Evolutionary conservation across 2,329 filamentous ascomycete genomes (phyloP).

Genomic region (Colletotrichum lini): DNA sequence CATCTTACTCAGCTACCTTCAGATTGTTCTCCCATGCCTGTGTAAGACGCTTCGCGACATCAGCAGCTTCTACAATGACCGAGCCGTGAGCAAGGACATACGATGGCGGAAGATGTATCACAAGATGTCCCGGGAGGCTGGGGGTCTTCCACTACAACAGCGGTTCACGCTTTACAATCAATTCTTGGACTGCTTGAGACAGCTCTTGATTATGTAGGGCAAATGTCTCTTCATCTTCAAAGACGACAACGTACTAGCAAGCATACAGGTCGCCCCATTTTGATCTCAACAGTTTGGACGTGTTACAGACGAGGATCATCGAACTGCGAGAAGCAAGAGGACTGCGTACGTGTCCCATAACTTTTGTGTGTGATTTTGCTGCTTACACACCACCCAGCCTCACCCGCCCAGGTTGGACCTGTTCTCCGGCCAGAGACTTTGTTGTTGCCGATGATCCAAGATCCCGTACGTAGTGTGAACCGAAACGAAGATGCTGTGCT

Average conservation of each 20-base stretch:
- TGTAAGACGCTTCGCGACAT: constrained; percentile 68
- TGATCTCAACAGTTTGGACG: constrained; percentile 69
- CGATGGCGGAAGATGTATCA: constrained; percentile 74
- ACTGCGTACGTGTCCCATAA: constrained; percentile 59
- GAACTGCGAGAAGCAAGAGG: constrained; percentile 66
- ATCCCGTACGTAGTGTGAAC: constrained; percentile 41
- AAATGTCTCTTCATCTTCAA: not conserved
- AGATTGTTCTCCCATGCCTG: constrained; percentile 70
- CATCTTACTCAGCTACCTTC: constrained; percentile 68
- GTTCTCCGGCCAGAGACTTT: constrained; percentile 52
- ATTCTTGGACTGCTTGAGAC: constrained; percentile 64
- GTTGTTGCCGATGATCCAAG: constrained; percentile 44
- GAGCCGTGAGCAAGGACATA: constrained; percentile 59
- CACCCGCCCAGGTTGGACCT: constrained; percentile 54
- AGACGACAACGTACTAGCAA: not conserved
- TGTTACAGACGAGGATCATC: constrained; percentile 63
- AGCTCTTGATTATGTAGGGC: constrained; percentile 65
- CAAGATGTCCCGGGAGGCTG: constrained; percentile 66
- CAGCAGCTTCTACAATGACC: constrained; percentile 65
- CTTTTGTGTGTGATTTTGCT: not conserved
- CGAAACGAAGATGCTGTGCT: not conserved
- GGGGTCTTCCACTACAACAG: constrained; percentile 64
- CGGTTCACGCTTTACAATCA: constrained; percentile 71
- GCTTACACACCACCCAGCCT: constrained; percentile 46
- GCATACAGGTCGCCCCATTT: constrained; percentile 64